Evolutionary conservation across 2,329 filamentous ascomycete species (phyloP).

Genomic region (Cordyceps farinosa): DNA sequence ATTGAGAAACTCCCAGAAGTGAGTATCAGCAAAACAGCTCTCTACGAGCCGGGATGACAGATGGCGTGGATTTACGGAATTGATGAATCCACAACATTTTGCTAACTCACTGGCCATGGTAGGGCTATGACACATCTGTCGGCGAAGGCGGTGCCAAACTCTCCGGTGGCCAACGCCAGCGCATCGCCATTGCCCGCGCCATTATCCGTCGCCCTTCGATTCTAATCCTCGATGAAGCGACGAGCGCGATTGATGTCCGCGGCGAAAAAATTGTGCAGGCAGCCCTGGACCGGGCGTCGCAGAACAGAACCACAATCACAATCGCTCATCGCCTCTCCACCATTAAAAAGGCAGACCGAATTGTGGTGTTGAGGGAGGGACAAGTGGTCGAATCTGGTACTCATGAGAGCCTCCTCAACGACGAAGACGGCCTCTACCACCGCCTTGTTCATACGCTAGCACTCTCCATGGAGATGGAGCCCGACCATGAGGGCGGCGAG

Average conservation of each 20-base stretch:
- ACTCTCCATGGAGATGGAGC: slow-evolving; percentile 47
- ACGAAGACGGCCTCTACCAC: slow-evolving; percentile 62
- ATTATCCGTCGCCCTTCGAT: slow-evolving; percentile 65
- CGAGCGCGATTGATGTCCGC: slow-evolving; percentile 59
- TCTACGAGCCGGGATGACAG: too few species aligned
- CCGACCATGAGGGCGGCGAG: slow-evolving; percentile 35
- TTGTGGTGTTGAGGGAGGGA: slow-evolving; percentile 71
- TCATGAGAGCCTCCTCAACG: slow-evolving; percentile 65
- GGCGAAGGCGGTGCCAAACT: slow-evolving; percentile 75
- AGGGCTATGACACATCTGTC: slow-evolving; percentile 67
- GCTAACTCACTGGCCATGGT: too few species aligned
- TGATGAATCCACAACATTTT: too few species aligned
- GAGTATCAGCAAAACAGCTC: slow-evolving; percentile 20
- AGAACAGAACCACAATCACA: slow-evolving; percentile 65
- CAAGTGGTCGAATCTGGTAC: slow-evolving; percentile 69
- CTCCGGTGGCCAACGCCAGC: slow-evolving; percentile 73
- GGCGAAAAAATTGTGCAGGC: slow-evolving; percentile 62
- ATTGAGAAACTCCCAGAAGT: slow-evolving; percentile 60
- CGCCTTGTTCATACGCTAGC: slow-evolving; percentile 63
- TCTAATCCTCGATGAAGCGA: slow-evolving; percentile 74
- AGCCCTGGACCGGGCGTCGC: slow-evolving; percentile 54
- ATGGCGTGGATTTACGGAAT: too few species aligned
- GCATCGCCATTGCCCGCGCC: slow-evolving; percentile 67
- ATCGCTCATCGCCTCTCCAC: slow-evolving; percentile 74
- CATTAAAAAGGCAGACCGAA: slow-evolving; percentile 73